Percentiles rank a stretch among this genome's conserved stretches.
phyloP scores from a whole-genome alignment of 768 basidiomycete genomes.

The Suillus hirtellus region DNA sequence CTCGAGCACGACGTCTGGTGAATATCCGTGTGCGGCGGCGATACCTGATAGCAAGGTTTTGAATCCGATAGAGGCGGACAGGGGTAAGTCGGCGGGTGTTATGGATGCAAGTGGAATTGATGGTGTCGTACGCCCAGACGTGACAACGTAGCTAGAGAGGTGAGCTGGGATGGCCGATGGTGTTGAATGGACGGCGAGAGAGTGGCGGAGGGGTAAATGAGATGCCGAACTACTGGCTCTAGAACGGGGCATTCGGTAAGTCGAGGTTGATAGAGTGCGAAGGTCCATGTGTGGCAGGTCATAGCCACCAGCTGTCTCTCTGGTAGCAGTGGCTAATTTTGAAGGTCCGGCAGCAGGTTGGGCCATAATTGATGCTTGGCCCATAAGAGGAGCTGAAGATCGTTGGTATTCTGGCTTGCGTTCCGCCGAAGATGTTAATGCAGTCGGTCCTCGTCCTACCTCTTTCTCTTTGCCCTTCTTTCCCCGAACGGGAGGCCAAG shows the following conservation, averaged over 20 bases:
- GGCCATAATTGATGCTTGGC: background rate
- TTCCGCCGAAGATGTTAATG: background rate
- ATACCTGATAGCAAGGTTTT: slow-evolving; percentile 38
- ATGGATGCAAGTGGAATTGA: slow-evolving; percentile 7
- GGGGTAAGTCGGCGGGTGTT: slow-evolving; percentile 14
- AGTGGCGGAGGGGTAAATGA: slow-evolving; percentile 17
- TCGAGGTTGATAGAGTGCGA: slow-evolving; percentile 19
- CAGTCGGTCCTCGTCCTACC: background rate
- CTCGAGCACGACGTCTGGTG: slow-evolving; percentile 39
- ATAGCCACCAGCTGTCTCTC: slow-evolving; percentile 17
- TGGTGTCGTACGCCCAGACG: background rate
- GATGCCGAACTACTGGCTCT: background rate
- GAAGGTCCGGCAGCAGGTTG: background rate
- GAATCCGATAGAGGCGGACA: slow-evolving; percentile 30
- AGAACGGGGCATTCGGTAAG: background rate
- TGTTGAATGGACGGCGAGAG: slow-evolving; percentile 17
- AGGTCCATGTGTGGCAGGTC: slow-evolving; percentile 26
- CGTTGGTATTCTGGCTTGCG: background rate
- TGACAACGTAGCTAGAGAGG: slow-evolving; percentile 10
- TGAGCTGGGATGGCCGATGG: slow-evolving; percentile 10
- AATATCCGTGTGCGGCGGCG: slow-evolving; percentile 47
- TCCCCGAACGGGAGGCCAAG: background rate
- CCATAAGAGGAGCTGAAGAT: background rate
- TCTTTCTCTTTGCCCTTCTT: slow-evolving; percentile 1
- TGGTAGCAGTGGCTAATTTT: background rate